Evolutionary conservation across 306 rosid species (phyloP), one percentile per base, ranked within the genome.

Genomic region (Comarum palustre): DNA sequence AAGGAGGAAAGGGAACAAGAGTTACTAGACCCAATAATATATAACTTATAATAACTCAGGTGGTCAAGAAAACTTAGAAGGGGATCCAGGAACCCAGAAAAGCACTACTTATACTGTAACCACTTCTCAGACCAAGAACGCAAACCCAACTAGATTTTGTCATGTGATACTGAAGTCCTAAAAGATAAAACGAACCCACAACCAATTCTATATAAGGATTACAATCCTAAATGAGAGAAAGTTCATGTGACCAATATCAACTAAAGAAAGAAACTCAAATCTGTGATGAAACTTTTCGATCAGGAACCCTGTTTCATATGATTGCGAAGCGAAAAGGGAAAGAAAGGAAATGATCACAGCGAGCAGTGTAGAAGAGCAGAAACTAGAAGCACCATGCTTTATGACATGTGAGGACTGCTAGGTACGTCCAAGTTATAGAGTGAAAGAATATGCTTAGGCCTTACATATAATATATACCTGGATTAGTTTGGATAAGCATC

Each of bases 101-200:
- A 39, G n/a, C 46, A 55, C 4, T n/a, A 12, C 65, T 69, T 45
- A 50, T 24, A 62, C 27, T 46, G 25, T 12, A 25, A 69, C 58
- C 38, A 34, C 48, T 62, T 46, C 43, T 36, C 13, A 51, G 6
- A 32, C 32, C 34, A 72, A 65, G 51, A 63, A 57, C 59, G 67
- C 15, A 39, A 57, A 25, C 55, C 27, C 64, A 52, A 68, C 79
- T 80, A 73, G 80, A 84, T 82, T 77, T 71, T 77, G 89, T 68
- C 90, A 87, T 80, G 94, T 82, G 90, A 85, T 66, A 70, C 73
- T 29, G 84, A 73, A 72, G 72, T 41, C 31, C 72, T 39, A 29
- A 73, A 62, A 78, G 69, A 32, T 61, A 61, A 0, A 78, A 12
- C 41, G 73, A 17, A 62, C 42, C 12, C 46, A 74, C 54, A 58